Percentiles rank a stretch among this genome's conserved stretches.
Conservation (phyloP, 768 basidiomycete genomes). For the Auriscalpium microsporum region DNA sequence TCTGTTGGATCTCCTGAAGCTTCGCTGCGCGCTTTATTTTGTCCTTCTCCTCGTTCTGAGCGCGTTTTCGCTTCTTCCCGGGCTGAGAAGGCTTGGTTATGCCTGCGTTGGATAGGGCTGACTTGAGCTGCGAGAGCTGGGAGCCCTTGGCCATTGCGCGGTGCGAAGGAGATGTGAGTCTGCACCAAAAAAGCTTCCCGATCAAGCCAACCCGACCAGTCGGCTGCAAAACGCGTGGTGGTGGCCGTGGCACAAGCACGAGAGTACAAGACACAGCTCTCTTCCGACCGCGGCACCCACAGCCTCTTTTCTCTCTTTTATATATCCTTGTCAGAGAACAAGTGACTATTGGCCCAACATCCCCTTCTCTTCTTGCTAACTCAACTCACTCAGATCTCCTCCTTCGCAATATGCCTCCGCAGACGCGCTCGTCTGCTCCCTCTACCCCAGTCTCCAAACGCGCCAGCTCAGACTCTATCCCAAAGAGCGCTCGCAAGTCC, state of each 20-base stretch:
- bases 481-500: slow-evolving; percentile 36
- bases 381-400: not conserved
- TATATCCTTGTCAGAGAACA: too few relatives aligned
- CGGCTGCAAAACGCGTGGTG: too few relatives aligned
- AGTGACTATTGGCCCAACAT: too few relatives aligned
- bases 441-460: slow-evolving; percentile 2
- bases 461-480: slow-evolving; percentile 13
- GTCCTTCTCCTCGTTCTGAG: slow-evolving; percentile 56
- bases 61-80: not conserved
- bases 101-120: slow-evolving; percentile 73
- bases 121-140: slow-evolving; percentile 85
- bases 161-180: not conserved
- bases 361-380: too few relatives aligned
- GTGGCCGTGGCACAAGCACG: too few relatives aligned
- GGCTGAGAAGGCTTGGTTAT: slow-evolving; percentile 47
- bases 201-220: too few relatives aligned
- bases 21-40: slow-evolving; percentile 75
- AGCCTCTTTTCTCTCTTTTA: too few relatives aligned
- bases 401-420: slow-evolving; percentile 5
- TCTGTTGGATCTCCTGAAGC: slow-evolving; percentile 75
- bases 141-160: slow-evolving; percentile 68
- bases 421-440: slow-evolving; percentile 5
- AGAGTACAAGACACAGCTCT: too few relatives aligned
- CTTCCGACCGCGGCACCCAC: too few relatives aligned
- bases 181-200: not conserved